Percentiles rank a stretch among this genome's conserved stretches.
These are phyloP conservation scores for Sporothrix inflata DNA, from an alignment of 2,329 filamentous ascomycete genomes.

Conservation along the genomic window DNA sequence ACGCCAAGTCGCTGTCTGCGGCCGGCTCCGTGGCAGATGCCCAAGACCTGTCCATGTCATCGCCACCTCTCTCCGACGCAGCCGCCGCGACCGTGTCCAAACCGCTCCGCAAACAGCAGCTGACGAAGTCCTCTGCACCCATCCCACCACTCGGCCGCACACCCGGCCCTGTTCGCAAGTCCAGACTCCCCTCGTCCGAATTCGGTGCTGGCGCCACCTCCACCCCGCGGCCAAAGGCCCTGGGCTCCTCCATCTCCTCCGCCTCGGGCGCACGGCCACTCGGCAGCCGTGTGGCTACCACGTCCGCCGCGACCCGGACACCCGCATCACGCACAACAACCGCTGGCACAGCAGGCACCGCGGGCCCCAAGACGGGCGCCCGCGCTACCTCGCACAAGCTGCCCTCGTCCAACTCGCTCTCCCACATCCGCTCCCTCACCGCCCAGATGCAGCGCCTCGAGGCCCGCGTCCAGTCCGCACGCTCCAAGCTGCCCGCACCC, in stretches of 20 bases:
- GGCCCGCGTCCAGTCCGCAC: constrained; percentile 85
- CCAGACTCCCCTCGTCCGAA: constrained; percentile 60
- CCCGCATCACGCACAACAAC: constrained; percentile 52
- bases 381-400: constrained; percentile 54
- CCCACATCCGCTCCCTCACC: constrained; percentile 90
- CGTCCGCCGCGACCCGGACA: constrained; percentile 52
- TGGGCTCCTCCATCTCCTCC: constrained; percentile 43
- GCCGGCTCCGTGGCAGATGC: constrained; percentile 56
- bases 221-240: constrained; percentile 58
- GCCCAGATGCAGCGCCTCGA: constrained; percentile 97
- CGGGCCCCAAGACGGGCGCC: constrained; percentile 49
- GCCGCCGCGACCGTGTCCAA: constrained; percentile 81
- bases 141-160: constrained; percentile 41
- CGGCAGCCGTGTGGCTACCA: constrained; percentile 47
- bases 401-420: constrained; percentile 71
- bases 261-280: constrained; percentile 40
- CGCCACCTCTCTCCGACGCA: constrained; percentile 88
- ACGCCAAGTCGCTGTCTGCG: constrained; percentile 64
- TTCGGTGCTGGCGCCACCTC: constrained; percentile 43
- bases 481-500: constrained; percentile 88
- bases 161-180: constrained; percentile 49
- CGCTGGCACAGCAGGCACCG: constrained; percentile 39
- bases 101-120: constrained; percentile 59
- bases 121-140: constrained; percentile 43
- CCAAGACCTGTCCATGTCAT: constrained; percentile 87